Evolutionary conservation across 1,284 basidiomycete species (phyloP).

Genomic region (Ustilago shanxiensis): DNA sequence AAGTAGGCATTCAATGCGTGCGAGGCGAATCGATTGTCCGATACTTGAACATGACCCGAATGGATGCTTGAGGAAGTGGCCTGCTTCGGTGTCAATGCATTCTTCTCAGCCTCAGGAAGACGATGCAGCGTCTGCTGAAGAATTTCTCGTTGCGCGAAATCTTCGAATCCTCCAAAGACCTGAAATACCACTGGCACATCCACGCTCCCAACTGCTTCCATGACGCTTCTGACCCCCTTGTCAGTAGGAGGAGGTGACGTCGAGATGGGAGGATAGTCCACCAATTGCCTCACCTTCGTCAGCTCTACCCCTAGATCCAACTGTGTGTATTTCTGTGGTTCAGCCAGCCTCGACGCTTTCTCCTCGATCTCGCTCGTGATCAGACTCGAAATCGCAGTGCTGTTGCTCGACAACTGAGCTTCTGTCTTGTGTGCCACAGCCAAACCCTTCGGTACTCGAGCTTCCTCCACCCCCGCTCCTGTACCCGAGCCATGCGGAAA

Average conservation of each 20-base stretch:
- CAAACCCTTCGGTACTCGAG: slow-evolving; percentile 30
- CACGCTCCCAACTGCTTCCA: slow-evolving; percentile 5
- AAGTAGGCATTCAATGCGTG: slow-evolving; percentile 28
- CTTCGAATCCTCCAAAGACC: slow-evolving; percentile 60
- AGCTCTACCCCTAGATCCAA: slow-evolving; percentile 34
- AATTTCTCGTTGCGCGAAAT: slow-evolving; percentile 61
- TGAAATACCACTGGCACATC: slow-evolving; percentile 31
- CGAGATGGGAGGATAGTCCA: slow-evolving; percentile 22
- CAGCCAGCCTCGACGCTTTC: slow-evolving; percentile 39
- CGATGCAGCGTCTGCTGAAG: slow-evolving; percentile 36
- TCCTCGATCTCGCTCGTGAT: slow-evolving; percentile 52
- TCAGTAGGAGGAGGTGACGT: neutral
- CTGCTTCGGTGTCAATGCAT: neutral
- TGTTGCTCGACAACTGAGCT: slow-evolving; percentile 20
- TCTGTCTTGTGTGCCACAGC: slow-evolving; percentile 26
- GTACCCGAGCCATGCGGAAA: slow-evolving; percentile 21
- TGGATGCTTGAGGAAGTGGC: slow-evolving; percentile 51
- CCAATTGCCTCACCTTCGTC: slow-evolving; percentile 25
- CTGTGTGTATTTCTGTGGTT: slow-evolving; percentile 36
- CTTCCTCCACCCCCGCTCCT: slow-evolving; percentile 14
- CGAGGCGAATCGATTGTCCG: slow-evolving; percentile 12
- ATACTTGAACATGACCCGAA: slow-evolving; percentile 45
- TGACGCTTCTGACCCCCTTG: neutral
- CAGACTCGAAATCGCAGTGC: slow-evolving; percentile 30
- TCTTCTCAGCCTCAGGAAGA: neutral